Evolutionary conservation across 768 basidiomycete species (phyloP).

Genomic region (Phaffia tasmanica): DNA sequence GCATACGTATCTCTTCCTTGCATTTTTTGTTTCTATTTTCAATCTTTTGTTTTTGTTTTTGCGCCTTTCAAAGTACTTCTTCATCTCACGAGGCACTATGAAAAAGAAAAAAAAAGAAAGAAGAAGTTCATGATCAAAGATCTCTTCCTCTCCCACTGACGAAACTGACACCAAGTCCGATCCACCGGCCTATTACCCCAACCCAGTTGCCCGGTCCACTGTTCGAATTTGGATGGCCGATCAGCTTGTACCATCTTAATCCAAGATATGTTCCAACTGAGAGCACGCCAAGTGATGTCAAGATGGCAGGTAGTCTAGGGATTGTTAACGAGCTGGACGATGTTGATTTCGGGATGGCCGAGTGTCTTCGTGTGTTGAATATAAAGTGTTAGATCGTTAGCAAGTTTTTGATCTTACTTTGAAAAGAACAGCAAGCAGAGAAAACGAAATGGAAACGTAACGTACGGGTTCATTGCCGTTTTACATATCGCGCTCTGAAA

Average conservation of each 20-base stretch:
- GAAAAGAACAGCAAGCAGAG: not conserved
- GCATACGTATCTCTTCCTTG: no score
- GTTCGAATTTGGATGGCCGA: not conserved
- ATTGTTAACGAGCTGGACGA: conserved; percentile 4
- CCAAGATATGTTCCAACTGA: conserved; percentile 4
- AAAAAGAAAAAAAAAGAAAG: no score
- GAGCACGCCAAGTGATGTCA: conserved; percentile 6
- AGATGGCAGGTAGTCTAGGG: not conserved
- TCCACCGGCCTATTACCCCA: no score
- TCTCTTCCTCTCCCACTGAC: no score
- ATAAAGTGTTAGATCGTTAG: not conserved
- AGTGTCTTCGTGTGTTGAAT: not conserved
- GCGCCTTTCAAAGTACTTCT: no score
- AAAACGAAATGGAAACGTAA: not conserved
- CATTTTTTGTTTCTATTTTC: no score
- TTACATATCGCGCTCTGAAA: conserved; percentile 20
- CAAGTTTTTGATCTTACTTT: not conserved
- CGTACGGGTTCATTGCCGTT: conserved; percentile 25
- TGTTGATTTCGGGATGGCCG: conserved; percentile 15
- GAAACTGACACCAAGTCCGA: no score
- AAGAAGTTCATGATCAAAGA: no score
- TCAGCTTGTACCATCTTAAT: conserved; percentile 3
- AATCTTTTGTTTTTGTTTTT: no score
- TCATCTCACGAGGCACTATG: no score
- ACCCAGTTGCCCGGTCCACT: no score